Evolutionary conservation across 805 yeast species (phyloP).

Genomic region (Lipomyces orientalis): DNA sequence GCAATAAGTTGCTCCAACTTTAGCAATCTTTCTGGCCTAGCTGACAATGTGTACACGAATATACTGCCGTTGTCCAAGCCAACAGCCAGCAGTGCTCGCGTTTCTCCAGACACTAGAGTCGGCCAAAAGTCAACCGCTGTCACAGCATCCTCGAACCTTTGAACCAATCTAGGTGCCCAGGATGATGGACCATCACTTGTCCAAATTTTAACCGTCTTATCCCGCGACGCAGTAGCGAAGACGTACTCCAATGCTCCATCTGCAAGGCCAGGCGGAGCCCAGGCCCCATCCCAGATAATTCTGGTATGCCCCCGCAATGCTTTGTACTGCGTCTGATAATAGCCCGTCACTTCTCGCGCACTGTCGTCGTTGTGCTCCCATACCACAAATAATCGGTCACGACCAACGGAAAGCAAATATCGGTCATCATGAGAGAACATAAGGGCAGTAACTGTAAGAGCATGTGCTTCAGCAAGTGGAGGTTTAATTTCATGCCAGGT

Average conservation of each 20-base stretch:
- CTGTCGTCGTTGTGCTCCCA: constrained; percentile 57
- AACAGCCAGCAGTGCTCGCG: constrained; percentile 54
- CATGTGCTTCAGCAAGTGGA: constrained; percentile 66
- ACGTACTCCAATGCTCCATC: constrained; percentile 25
- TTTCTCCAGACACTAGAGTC: constrained; percentile 37
- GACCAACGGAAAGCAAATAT: constrained; percentile 74
- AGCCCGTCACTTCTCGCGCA: constrained; percentile 45
- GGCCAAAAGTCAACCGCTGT: constrained; percentile 36
- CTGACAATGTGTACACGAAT: constrained; percentile 46
- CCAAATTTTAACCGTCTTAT: constrained; percentile 81
- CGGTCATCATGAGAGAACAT: constrained; percentile 66
- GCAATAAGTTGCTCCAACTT: constrained; percentile 44
- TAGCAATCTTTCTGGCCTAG: neutral
- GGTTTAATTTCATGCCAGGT: constrained; percentile 66
- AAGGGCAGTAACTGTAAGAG: constrained; percentile 82
- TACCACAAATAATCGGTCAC: constrained; percentile 84
- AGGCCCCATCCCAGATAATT: constrained; percentile 94
- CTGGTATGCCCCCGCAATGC: constrained; percentile 83
- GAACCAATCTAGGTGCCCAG: constrained; percentile 45
- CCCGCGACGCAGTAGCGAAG: constrained; percentile 65
- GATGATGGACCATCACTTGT: constrained; percentile 45
- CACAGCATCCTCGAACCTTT: constrained; percentile 31
- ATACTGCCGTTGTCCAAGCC: constrained; percentile 78
- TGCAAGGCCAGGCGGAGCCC: constrained; percentile 59
- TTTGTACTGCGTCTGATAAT: constrained; percentile 49